Evolutionary conservation across 805 yeast genomes (phyloP).

Genomic region (Suhomyces pyralidae): DNA sequence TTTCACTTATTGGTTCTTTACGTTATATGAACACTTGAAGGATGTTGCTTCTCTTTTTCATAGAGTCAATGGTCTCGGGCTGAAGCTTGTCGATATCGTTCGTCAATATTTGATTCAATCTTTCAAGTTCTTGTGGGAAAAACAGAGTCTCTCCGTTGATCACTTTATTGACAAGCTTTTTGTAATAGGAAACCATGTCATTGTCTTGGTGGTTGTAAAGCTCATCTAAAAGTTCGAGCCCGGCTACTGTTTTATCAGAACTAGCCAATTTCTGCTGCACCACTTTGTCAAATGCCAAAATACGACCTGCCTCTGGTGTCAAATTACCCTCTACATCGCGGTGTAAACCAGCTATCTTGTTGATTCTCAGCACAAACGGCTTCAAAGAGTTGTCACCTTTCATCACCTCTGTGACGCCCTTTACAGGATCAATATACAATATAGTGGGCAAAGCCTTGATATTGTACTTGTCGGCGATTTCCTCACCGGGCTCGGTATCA

Average conservation of each 20-base stretch:
- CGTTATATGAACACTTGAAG: conserved; percentile 20
- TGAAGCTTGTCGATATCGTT: conserved; percentile 33
- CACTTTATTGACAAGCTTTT: conserved; percentile 43
- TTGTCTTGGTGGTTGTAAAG: background rate
- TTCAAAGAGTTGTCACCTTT: conserved; percentile 22
- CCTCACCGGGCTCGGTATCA: conserved; percentile 44
- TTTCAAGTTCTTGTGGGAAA: conserved; percentile 42
- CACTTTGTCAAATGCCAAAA: conserved; percentile 7
- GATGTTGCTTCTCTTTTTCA: conserved; percentile 51
- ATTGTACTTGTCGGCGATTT: conserved; percentile 38
- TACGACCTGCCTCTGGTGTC: conserved; percentile 30
- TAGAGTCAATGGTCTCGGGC: conserved; percentile 46
- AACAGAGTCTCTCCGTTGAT: conserved; percentile 43
- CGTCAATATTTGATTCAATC: conserved; percentile 44
- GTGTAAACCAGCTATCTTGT: conserved; percentile 24
- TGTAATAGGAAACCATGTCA: conserved; percentile 43
- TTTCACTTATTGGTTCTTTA: too few relatives aligned
- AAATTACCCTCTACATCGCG: conserved; percentile 34
- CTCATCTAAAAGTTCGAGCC: conserved; percentile 11
- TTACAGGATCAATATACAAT: conserved; percentile 40
- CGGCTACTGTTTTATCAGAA: conserved; percentile 10
- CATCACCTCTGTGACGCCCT: conserved; percentile 19
- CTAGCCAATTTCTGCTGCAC: background rate
- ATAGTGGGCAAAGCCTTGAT: conserved; percentile 54
- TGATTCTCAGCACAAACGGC: conserved; percentile 23